phyloP scores from a whole-genome alignment of 257 asterid species.

The Nicotiana sylvestris region DNA sequence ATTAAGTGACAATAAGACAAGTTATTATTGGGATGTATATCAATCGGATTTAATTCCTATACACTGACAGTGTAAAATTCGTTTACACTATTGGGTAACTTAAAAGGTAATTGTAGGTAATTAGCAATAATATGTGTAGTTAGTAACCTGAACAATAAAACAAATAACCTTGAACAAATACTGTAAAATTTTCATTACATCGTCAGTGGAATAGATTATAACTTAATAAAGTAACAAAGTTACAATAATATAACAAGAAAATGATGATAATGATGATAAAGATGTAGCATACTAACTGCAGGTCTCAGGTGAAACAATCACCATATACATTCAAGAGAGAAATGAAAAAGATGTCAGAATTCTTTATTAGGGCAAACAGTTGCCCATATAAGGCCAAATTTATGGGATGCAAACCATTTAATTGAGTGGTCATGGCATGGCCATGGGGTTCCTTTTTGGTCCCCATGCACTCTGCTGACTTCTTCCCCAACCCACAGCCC shows the following conservation, averaged over 20 bases:
- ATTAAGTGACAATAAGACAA: background rate
- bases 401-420: conserved; percentile 4
- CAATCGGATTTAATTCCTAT: background rate
- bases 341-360: background rate
- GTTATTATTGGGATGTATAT: background rate
- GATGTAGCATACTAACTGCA: background rate
- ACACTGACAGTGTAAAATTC: background rate
- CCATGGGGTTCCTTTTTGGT: background rate
- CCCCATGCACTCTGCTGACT: background rate
- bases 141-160: background rate
- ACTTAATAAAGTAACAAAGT: no score
- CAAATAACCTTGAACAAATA: no score
- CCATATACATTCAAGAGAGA: background rate
- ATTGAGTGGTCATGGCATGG: background rate
- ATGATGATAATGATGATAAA: background rate
- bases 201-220: background rate
- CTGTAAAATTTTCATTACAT: background rate
- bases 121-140: background rate
- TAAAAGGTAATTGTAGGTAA: background rate
- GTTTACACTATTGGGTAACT: background rate
- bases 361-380: background rate
- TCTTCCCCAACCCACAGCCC: background rate
- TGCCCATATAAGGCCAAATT: background rate
- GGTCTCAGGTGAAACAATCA: background rate
- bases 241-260: no score